phyloP scores from a whole-genome alignment of 2,329 filamentous ascomycete species.

The Pyrenophora seminiperda region DNA sequence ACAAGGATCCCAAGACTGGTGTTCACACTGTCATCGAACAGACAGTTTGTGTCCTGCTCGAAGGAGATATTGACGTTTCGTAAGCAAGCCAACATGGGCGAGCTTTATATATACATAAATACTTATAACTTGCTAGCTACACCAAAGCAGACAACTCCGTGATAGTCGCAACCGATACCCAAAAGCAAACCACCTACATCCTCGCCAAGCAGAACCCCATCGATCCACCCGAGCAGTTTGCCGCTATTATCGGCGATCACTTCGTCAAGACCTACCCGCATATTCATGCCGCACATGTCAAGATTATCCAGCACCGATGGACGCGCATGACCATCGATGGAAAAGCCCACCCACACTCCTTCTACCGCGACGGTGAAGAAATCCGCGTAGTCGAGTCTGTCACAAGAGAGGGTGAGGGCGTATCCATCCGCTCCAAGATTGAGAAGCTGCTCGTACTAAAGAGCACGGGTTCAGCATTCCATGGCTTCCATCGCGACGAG shows the following conservation, averaged over 20 bases:
- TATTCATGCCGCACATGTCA: conserved; percentile 83
- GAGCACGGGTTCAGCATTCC: conserved; percentile 94
- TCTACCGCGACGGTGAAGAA: conserved; percentile 87
- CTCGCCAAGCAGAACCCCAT: conserved; percentile 92
- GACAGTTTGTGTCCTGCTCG: conserved; percentile 89
- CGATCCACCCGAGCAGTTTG: conserved; percentile 90
- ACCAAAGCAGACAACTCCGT: conserved; percentile 93
- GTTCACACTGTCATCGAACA: conserved; percentile 89
- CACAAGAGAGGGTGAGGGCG: conserved; percentile 67
- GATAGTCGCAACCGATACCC: conserved; percentile 93
- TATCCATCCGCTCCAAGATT: conserved; percentile 78
- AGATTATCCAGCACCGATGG: conserved; percentile 86
- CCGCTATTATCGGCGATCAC: conserved; percentile 80
- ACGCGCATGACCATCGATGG: conserved; percentile 85
- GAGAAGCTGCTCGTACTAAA: conserved; percentile 87
- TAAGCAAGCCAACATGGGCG: conserved; percentile 50
- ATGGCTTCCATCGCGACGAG: conserved; percentile 90
- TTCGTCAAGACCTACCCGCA: conserved; percentile 88
- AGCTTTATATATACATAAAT: conserved; percentile 8
- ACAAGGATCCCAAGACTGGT: conserved; percentile 75
- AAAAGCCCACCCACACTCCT: conserved; percentile 91
- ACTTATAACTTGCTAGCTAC: conserved; percentile 64
- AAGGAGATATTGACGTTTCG: conserved; percentile 88
- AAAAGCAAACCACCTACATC: conserved; percentile 93
- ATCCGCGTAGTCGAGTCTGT: conserved; percentile 81